A percentile compares a stretch with the other conserved stretches of the same genome.
Conservation (phyloP, 2,329 filamentous ascomycete species). For the Penicillium concentricum region DNA sequence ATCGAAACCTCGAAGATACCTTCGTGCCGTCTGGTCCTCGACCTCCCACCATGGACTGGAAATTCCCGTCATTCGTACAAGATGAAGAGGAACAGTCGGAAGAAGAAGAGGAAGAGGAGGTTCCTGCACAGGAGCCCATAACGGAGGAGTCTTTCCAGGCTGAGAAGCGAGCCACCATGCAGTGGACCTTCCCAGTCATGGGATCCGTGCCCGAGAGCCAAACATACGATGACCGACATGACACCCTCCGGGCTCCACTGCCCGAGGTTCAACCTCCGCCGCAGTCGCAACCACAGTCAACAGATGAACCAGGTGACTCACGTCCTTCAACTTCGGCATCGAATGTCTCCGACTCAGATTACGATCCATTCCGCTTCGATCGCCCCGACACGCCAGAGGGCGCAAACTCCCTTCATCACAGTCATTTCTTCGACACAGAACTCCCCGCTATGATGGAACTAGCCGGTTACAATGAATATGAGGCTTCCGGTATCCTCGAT, state of each 20-base stretch:
- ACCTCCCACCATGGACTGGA: conserved; percentile 50
- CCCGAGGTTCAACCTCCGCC: conserved; percentile 10
- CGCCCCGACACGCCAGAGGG: conserved; percentile 30
- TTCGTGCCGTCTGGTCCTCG: conserved; percentile 39
- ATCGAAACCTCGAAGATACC: conserved; percentile 27
- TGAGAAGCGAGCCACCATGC: conserved; percentile 46
- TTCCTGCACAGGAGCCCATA: conserved; percentile 1
- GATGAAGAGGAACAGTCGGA: conserved; percentile 16
- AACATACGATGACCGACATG: conserved; percentile 24
- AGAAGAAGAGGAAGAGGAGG: conserved; percentile 3
- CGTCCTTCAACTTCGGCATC: conserved; percentile 42
- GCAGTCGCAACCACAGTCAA: conserved; percentile 6
- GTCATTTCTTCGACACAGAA: conserved; percentile 43
- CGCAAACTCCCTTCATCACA: conserved; percentile 10
- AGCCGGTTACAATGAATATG: conserved; percentile 47
- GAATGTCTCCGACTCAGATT: conserved; percentile 38
- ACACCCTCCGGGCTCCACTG: conserved; percentile 35
- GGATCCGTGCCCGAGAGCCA: conserved; percentile 18
- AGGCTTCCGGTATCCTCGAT: conserved; percentile 56
- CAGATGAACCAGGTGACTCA: conserved; percentile 31
- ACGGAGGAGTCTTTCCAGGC: conserved; percentile 25
- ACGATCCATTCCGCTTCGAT: conserved; percentile 46
- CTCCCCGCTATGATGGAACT: conserved; percentile 48
- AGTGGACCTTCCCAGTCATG: conserved; percentile 56
- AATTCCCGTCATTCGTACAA: conserved; percentile 40